A percentile compares a stretch with the other conserved stretches of the same genome.
These are phyloP conservation scores for Juncus effusus DNA, from an alignment of 176 grass and related monocot genomes.

Conservation along the genomic window DNA sequence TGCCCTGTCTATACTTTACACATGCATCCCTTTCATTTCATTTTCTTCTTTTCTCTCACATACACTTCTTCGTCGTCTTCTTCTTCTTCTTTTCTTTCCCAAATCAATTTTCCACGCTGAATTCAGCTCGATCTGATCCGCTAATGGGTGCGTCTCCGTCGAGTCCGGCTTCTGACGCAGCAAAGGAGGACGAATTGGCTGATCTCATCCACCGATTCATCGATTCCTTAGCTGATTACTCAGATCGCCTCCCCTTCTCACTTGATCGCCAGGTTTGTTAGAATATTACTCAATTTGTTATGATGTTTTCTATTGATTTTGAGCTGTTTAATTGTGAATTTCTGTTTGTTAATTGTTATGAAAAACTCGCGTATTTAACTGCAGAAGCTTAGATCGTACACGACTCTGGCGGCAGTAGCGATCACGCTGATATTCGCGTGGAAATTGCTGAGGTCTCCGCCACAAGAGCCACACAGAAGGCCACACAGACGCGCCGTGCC, in stretches of 20 bases:
- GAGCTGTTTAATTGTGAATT: background rate
- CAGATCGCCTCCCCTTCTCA: conserved; percentile 67
- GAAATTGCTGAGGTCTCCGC: conserved; percentile 76
- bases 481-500: conserved; percentile 45
- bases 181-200: conserved; percentile 76
- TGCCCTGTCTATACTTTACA: background rate
- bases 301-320: background rate
- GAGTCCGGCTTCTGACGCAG: conserved; percentile 24
- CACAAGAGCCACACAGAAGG: conserved; percentile 64
- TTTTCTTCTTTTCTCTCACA: background rate
- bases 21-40: background rate
- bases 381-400: conserved; percentile 83
- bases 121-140: conserved; percentile 17
- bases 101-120: background rate
- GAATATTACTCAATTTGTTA: background rate
- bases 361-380: conserved; percentile 31
- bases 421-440: conserved; percentile 76
- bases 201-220: conserved; percentile 89
- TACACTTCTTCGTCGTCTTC: conserved; percentile 15
- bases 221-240: conserved; percentile 56
- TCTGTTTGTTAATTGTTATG: conserved; percentile 15
- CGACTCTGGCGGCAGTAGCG: conserved; percentile 78
- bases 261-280: conserved; percentile 76
- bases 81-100: background rate
- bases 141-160: conserved; percentile 27